Base-by-base conservation (phyloP, 169 alveolate genomes). In the Plasmodium relictum region DNA sequence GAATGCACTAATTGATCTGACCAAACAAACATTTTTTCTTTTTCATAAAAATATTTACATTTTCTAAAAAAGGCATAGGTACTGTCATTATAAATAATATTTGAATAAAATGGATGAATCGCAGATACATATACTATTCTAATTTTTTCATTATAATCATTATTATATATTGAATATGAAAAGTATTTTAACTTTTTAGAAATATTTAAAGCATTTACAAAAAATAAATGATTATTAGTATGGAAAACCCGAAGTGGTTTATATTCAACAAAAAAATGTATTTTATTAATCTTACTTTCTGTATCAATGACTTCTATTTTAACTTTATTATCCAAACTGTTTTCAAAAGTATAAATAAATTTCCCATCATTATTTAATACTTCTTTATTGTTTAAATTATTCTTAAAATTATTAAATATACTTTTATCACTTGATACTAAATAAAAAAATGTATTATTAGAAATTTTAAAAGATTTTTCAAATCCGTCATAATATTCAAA, bases 11-110 rank as follows among this genome's bases (percentile, higher is more conserved):
- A 39, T 26, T 41, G 48, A 73, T 86, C 92, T 12, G 88, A 24
- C 92, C 92, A 86, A 24, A 86, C 70, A 71, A 86, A 86, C 14
- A 69, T 20, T 41, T 52, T 56, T 50, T 86, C 78, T 63, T 61
- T 20, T 59, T 48, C 76, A 73, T 86, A 20, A 71, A 70, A 86
- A 71, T 86, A 86, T 86, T 86, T 71, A 52, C 92, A 86, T 66
- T 86, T 86, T 39, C 37, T 50, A 63, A 86, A 86, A 70, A 63
- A 56, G 20, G 20, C 16, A 71, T 18, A 70, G 12, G n/a, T 63
- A 24, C 71, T 39, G 16, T 61, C 24, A 41, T 56, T 22, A 3
- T n/a, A n/a, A n/a, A 69, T 39, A 41, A 8, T 61, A 54, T 56
- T 48, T 6, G 58, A 20, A 52, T 58, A 59, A 8, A 86, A 24